These are phyloP conservation scores for Helianthus tuberosus DNA, from an alignment of 129 eudicot genomes.

Conservation along the genomic window DNA sequence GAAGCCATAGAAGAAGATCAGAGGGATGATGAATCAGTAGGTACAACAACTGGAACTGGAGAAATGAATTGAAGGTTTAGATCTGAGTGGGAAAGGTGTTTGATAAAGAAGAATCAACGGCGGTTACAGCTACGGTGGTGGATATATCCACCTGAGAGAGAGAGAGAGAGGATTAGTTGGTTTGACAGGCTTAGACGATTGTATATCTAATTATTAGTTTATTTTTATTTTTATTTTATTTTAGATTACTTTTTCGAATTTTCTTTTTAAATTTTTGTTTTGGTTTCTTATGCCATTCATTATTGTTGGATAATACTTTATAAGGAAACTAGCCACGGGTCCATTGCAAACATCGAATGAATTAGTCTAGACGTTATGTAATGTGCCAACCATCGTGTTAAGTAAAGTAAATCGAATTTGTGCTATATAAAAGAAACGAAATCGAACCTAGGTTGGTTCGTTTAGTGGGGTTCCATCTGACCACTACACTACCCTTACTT, in stretches of 20 bases:
- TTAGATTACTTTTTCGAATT: background rate
- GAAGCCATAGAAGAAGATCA: constrained; percentile 57
- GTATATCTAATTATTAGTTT: constrained; percentile 15
- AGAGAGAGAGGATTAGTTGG: constrained; percentile 38
- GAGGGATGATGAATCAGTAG: constrained; percentile 14
- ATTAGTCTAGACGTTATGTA: no score
- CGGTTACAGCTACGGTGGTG: constrained; percentile 32
- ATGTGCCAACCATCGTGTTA: no score
- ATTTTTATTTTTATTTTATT: background rate
- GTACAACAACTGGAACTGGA: background rate
- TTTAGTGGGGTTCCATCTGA: no score
- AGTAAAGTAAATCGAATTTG: no score
- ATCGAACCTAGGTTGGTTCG: no score
- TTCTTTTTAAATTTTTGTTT: background rate
- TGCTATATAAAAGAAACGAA: no score
- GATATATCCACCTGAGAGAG: constrained; percentile 17
- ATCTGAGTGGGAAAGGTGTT: constrained; percentile 24
- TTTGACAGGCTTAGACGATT: constrained; percentile 36
- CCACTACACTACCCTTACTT: no score
- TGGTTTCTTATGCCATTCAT: background rate
- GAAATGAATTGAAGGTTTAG: constrained; percentile 25
- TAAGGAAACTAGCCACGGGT: no score
- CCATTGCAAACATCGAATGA: no score
- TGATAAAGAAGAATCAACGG: constrained; percentile 12
- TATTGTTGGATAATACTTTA: background rate